Conservation (phyloP, 129 eudicot species). For the Flaveria robusta region DNA sequence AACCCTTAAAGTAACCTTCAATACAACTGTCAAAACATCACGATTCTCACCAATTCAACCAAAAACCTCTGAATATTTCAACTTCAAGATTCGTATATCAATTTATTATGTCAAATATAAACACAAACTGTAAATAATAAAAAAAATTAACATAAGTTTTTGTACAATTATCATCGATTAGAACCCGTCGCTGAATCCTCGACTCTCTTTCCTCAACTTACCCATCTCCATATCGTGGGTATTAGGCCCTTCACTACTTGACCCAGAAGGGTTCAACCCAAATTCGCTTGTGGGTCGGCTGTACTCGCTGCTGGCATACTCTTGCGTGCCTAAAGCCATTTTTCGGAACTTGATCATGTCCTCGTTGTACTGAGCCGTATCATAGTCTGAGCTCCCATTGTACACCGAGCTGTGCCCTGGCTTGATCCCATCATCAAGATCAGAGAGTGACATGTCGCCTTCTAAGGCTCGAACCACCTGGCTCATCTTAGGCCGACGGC, state of each 20-base stretch:
- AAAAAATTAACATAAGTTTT: slow-evolving; percentile 29
- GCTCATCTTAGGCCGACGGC: slow-evolving; percentile 9
- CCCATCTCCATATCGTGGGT: slow-evolving; percentile 79
- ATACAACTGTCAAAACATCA: slow-evolving; percentile 31
- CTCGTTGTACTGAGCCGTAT: slow-evolving; percentile 66
- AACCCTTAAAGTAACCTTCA: slow-evolving; percentile 26
- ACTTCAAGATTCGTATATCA: slow-evolving; percentile 27
- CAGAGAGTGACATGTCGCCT: slow-evolving; percentile 14
- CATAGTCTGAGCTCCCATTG: slow-evolving; percentile 79
- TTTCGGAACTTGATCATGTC: slow-evolving; percentile 75
- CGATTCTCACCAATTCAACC: slow-evolving; percentile 23
- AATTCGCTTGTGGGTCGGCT: slow-evolving; percentile 82
- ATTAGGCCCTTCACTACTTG: slow-evolving; percentile 75
- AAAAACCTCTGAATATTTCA: slow-evolving; percentile 22
- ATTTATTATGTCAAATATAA: slow-evolving; percentile 21
- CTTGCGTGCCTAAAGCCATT: slow-evolving; percentile 77
- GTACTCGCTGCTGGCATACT: slow-evolving; percentile 63
- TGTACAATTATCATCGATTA: slow-evolving; percentile 35
- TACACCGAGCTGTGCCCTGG: slow-evolving; percentile 78
- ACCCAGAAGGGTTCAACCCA: slow-evolving; percentile 73
- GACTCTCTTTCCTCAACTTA: slow-evolving; percentile 46
- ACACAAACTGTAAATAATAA: slow-evolving; percentile 14
- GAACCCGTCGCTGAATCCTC: slow-evolving; percentile 49
- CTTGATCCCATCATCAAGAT: slow-evolving; percentile 26
- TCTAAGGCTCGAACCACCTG: slow-evolving; percentile 19